These are phyloP conservation scores for Skeletonema marinoi DNA, from an alignment of 108 stramenopile species.

Conservation along the genomic window DNA sequence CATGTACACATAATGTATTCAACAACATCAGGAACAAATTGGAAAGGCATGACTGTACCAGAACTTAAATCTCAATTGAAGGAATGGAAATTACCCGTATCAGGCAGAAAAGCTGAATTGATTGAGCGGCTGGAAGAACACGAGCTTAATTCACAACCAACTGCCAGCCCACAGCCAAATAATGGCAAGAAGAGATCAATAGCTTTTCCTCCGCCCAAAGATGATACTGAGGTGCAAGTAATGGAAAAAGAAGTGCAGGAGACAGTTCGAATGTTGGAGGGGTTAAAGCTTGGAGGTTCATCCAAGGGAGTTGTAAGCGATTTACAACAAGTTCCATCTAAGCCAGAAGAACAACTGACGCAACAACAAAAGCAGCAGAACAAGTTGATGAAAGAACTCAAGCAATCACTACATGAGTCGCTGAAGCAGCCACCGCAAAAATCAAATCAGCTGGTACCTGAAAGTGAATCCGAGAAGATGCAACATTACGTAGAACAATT, in stretches of 20 bases:
- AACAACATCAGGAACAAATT: slow-evolving; percentile 7
- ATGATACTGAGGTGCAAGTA: slow-evolving; percentile 34
- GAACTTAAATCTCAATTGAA: slow-evolving; percentile 37
- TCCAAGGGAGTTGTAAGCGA: background rate
- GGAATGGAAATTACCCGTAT: slow-evolving; percentile 31
- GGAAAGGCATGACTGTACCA: slow-evolving; percentile 29
- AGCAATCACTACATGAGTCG: slow-evolving; percentile 29
- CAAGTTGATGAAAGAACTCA: slow-evolving; percentile 29
- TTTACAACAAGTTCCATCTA: background rate
- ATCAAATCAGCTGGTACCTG: background rate
- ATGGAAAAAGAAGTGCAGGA: slow-evolving; percentile 44
- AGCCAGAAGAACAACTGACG: slow-evolving; percentile 15
- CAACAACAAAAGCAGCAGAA: slow-evolving; percentile 25
- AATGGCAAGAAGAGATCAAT: background rate
- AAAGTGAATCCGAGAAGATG: slow-evolving; percentile 12
- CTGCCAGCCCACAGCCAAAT: background rate
- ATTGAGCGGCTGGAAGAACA: slow-evolving; percentile 17
- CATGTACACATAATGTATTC: background rate
- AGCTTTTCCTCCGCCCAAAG: slow-evolving; percentile 35
- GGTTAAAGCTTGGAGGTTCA: slow-evolving; percentile 28
- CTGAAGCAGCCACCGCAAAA: slow-evolving; percentile 5
- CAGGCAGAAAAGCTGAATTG: slow-evolving; percentile 33
- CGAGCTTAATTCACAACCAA: background rate
- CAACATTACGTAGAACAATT: slow-evolving; percentile 40
- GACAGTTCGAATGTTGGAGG: slow-evolving; percentile 46